Evolutionary conservation across 257 asterid genomes (phyloP).

Genomic region (Solanum neorickii): DNA sequence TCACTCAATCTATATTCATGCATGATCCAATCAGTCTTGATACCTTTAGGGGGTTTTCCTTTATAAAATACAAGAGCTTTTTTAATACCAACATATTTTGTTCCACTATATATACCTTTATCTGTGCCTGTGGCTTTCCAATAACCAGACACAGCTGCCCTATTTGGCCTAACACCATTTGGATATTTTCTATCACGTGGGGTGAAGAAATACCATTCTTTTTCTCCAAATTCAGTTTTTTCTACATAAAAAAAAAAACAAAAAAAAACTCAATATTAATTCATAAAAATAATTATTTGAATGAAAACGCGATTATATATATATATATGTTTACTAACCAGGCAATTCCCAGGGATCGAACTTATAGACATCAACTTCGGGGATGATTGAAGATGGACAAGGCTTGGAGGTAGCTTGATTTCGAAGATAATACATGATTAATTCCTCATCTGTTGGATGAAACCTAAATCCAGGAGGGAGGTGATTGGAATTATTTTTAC

Average conservation of each 20-base stretch:
- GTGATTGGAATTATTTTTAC: constrained; percentile 19
- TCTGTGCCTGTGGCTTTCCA: constrained; percentile 94
- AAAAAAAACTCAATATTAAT: not conserved
- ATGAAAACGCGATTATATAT: not conserved
- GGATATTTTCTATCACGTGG: constrained; percentile 84
- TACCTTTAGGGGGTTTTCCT: constrained; percentile 69
- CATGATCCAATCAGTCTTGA: constrained; percentile 87
- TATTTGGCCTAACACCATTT: constrained; percentile 67
- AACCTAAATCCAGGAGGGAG: constrained; percentile 92
- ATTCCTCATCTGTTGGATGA: constrained; percentile 83
- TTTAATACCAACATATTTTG: constrained; percentile 67
- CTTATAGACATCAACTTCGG: constrained; percentile 69
- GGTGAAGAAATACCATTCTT: constrained; percentile 75
- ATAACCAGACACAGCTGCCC: constrained; percentile 86
- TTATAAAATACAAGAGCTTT: constrained; percentile 76
- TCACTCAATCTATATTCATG: constrained; percentile 74
- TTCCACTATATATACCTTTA: constrained; percentile 59
- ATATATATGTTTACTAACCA: constrained; percentile 24
- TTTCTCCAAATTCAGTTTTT: constrained; percentile 64
- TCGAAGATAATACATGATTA: constrained; percentile 56
- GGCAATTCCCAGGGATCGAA: constrained; percentile 92
- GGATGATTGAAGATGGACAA: constrained; percentile 65
- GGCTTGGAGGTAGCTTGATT: constrained; percentile 57
- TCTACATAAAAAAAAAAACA: constrained; percentile 14
- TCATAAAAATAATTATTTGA: not conserved